These are phyloP conservation scores for Phytophthora melonis DNA, from an alignment of 352 stramenopile genomes.

Conservation along the genomic window DNA sequence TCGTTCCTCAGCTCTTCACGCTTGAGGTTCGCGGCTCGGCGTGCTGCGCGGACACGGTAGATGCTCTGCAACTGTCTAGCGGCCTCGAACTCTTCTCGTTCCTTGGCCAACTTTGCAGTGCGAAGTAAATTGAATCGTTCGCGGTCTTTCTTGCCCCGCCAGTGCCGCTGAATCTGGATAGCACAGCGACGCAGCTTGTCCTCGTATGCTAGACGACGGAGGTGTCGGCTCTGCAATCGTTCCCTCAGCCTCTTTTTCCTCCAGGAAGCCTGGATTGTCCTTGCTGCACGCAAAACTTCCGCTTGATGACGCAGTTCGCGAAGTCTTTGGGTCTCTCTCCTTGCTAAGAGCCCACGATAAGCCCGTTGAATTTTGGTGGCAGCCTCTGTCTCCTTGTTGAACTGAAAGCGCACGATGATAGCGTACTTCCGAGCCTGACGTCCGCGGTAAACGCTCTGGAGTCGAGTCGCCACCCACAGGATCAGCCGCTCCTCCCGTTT, in stretches of 20 bases:
- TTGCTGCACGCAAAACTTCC: slow-evolving; percentile 34
- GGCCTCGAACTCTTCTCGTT: slow-evolving; percentile 52
- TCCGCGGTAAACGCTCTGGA: slow-evolving; percentile 77
- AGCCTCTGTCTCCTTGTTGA: slow-evolving; percentile 64
- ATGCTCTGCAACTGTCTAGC: slow-evolving; percentile 72
- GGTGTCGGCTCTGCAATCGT: slow-evolving; percentile 35
- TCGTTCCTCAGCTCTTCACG: slow-evolving; percentile 47
- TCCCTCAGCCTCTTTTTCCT: slow-evolving; percentile 49
- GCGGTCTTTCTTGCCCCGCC: slow-evolving; percentile 64
- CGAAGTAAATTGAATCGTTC: slow-evolving; percentile 35
- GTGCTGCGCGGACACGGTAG: slow-evolving; percentile 58
- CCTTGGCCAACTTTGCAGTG: slow-evolving; percentile 38
- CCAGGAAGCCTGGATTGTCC: slow-evolving; percentile 58
- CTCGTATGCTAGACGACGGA: slow-evolving; percentile 29
- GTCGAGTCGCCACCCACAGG: slow-evolving; percentile 58
- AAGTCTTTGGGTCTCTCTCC: slow-evolving; percentile 28
- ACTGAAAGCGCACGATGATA: slow-evolving; percentile 53
- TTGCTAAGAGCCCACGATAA: slow-evolving; percentile 35
- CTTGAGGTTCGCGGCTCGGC: slow-evolving; percentile 43
- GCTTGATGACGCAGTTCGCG: slow-evolving; percentile 26
- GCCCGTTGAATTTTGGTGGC: slow-evolving; percentile 65
- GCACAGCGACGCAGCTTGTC: slow-evolving; percentile 43
- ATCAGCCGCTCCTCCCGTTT: slow-evolving; percentile 63
- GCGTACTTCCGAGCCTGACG: slow-evolving; percentile 62
- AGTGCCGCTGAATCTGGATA: slow-evolving; percentile 79